Evolutionary conservation across 495 filamentous ascomycete genomes (phyloP).

Genomic region (Trypethelium eluteriae): DNA sequence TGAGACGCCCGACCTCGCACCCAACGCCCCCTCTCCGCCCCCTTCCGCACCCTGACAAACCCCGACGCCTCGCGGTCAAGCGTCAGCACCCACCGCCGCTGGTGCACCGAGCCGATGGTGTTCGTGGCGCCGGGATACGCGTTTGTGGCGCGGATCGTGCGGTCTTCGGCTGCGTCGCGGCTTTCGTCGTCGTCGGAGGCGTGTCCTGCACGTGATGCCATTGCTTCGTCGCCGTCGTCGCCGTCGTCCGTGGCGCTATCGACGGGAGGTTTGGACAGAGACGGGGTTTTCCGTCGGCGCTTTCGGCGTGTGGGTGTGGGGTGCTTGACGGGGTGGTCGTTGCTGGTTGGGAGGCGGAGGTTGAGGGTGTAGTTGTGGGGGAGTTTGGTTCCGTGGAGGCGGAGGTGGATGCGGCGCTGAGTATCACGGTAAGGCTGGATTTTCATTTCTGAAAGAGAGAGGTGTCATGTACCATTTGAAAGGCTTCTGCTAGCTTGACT

Average conservation of each 20-base stretch:
- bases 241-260: not conserved
- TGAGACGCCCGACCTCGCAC: conserved; percentile 8
- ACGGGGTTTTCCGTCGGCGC: conserved; percentile 21
- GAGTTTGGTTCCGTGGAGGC: conserved; percentile 52
- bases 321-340: conserved; percentile 31
- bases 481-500: not conserved
- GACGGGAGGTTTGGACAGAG: conserved; percentile 6
- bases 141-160: conserved; percentile 52
- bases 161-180: conserved; percentile 34
- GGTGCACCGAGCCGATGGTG: conserved; percentile 55
- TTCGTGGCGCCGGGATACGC: conserved; percentile 58
- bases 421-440: conserved; percentile 49
- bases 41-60: conserved; percentile 36
- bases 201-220: too few species aligned
- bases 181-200: conserved; percentile 11
- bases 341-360: conserved; percentile 47
- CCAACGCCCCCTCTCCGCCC: conserved; percentile 23
- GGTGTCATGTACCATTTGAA: not conserved
- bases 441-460: conserved; percentile 11
- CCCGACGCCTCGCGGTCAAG: conserved; percentile 50
- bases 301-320: conserved; percentile 17
- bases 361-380: conserved; percentile 51
- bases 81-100: conserved; percentile 55
- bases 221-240: not conserved
- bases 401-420: conserved; percentile 54